phyloP scores from a whole-genome alignment of 495 filamentous ascomycete genomes.

The Podospora appendiculata region DNA sequence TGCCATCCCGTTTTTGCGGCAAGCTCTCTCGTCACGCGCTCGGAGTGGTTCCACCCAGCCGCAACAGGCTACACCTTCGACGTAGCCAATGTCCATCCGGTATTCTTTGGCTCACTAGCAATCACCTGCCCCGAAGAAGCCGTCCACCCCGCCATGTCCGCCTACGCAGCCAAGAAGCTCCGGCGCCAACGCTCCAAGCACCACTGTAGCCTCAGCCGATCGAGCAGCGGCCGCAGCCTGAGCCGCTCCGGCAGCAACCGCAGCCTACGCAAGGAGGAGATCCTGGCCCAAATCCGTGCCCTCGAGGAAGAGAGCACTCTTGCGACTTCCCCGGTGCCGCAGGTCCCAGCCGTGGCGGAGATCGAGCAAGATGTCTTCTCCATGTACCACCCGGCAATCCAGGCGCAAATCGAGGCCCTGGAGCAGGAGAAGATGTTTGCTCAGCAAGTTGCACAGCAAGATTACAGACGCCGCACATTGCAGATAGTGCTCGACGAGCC shows the following conservation, averaged over 20 bases:
- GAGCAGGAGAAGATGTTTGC: constrained; percentile 26
- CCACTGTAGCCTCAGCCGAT: neutral
- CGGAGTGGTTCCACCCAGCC: constrained; percentile 30
- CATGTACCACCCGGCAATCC: constrained; percentile 8
- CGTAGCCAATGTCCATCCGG: constrained; percentile 20
- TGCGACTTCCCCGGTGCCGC: neutral
- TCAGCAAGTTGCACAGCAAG: constrained; percentile 11
- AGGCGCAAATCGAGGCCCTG: constrained; percentile 26
- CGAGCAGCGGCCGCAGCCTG: neutral
- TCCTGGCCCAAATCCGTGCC: constrained; percentile 6
- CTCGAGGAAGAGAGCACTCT: constrained; percentile 6
- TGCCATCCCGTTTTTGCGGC: constrained; percentile 36
- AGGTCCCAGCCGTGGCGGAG: neutral
- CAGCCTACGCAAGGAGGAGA: constrained; percentile 9
- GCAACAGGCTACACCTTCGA: constrained; percentile 27
- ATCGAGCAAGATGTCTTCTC: neutral
- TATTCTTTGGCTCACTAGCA: constrained; percentile 30
- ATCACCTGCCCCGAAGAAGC: constrained; percentile 16
- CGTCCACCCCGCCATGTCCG: constrained; percentile 24
- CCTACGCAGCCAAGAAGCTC: constrained; percentile 15
- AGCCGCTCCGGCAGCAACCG: constrained; percentile 6
- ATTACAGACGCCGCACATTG: constrained; percentile 12
- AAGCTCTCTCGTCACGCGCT: constrained; percentile 16
- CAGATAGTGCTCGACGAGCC: neutral
- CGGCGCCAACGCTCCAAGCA: constrained; percentile 7